Evolutionary conservation across 495 filamentous ascomycete genomes (phyloP).

Genomic region (Hypoxylon fuscum): DNA sequence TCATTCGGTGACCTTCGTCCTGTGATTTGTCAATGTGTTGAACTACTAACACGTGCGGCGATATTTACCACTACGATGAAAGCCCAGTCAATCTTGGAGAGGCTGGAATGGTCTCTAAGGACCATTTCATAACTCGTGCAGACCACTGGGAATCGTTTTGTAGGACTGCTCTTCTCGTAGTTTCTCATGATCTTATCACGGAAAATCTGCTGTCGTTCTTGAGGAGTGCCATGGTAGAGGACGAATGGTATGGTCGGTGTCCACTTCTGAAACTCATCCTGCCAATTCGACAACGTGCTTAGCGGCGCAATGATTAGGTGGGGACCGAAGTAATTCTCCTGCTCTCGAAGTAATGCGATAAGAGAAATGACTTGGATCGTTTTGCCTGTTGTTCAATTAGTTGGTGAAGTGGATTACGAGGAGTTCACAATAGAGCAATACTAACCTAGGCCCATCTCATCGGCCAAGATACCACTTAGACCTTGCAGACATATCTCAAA

Average conservation of each 20-base stretch:
- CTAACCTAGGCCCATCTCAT: conserved; percentile 93
- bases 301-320: conserved; percentile 90
- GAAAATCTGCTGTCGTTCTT: conserved; percentile 76
- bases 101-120: conserved; percentile 82
- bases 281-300: conserved; percentile 94
- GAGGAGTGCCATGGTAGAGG: conserved; percentile 86
- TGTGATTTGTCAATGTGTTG: conserved; percentile 38
- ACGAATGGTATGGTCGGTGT: conserved; percentile 85
- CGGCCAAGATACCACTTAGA: conserved; percentile 91
- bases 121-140: conserved; percentile 96
- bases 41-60: not conserved
- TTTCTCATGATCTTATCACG: conserved; percentile 68
- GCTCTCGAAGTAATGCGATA: conserved; percentile 87
- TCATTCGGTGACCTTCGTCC: conserved; percentile 97
- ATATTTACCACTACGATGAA: conserved; percentile 89
- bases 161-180: conserved; percentile 53
- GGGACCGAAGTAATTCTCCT: conserved; percentile 80
- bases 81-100: conserved; percentile 88
- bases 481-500: conserved; percentile 84
- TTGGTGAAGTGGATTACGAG: not conserved
- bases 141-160: conserved; percentile 81
- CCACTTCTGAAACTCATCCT: conserved; percentile 93
- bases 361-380: conserved; percentile 94
- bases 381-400: conserved; percentile 61
- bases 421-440: not conserved